A percentile compares a stretch with the other conserved stretches of the same genome.
Conservation (phyloP, 1,139 yeast species). For the Saccharomycopsis crataegensis region DNA sequence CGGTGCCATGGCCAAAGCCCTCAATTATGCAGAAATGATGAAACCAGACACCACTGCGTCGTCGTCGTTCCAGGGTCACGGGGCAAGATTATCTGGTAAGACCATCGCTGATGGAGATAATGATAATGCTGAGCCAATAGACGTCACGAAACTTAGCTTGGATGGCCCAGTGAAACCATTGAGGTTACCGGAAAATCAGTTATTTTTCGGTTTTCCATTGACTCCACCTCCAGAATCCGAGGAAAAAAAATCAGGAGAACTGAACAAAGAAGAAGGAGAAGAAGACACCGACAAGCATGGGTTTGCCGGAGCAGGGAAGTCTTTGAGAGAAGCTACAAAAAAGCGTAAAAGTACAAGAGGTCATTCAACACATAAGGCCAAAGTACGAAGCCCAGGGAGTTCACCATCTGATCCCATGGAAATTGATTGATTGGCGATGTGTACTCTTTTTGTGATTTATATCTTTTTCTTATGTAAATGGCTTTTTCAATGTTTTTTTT, state of each 20-base stretch:
- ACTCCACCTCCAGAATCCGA: conserved; percentile 48
- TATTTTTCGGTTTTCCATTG: conserved; percentile 90
- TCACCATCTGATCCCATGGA: conserved; percentile 54
- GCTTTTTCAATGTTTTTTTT: background rate
- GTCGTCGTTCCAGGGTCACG: conserved; percentile 50
- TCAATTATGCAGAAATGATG: conserved; percentile 59
- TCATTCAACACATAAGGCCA: conserved; percentile 35
- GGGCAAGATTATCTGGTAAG: conserved; percentile 69
- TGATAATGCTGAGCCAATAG: conserved; percentile 17
- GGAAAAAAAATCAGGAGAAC: conserved; percentile 35
- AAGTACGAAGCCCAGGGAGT: conserved; percentile 25
- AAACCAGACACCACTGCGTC: conserved; percentile 31
- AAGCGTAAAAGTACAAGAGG: conserved; percentile 58
- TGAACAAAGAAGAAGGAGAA: conserved; percentile 24
- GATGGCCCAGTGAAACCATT: conserved; percentile 61
- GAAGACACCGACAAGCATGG: conserved; percentile 23
- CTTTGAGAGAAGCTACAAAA: conserved; percentile 56
- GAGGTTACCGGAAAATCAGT: conserved; percentile 70
- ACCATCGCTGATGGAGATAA: conserved; percentile 10
- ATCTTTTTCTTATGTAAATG: background rate
- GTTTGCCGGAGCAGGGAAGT: conserved; percentile 61
- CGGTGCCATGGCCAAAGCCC: conserved; percentile 75
- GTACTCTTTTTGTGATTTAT: background rate
- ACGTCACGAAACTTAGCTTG: conserved; percentile 23
- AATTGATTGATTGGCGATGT: conserved; percentile 43